These are phyloP conservation scores for Pythium graminicola DNA, from an alignment of 352 stramenopile species.

Conservation along the genomic window DNA sequence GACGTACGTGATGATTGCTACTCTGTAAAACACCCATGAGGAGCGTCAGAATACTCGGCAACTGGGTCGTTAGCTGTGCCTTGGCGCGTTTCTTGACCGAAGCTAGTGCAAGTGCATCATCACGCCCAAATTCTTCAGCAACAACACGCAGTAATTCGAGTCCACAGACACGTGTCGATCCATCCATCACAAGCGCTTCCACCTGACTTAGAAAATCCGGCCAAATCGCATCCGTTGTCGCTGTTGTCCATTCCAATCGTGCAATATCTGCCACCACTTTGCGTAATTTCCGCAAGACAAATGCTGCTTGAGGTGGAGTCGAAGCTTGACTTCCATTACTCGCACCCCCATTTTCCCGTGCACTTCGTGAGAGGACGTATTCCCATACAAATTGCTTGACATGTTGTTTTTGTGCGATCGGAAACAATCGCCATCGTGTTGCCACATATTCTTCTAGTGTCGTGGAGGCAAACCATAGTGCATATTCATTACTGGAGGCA, in stretches of 20 bases:
- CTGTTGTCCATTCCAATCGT: conserved; percentile 38
- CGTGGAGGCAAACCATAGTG: conserved; percentile 69
- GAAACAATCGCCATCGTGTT: conserved; percentile 45
- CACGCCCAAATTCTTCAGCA: conserved; percentile 65
- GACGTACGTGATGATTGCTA: conserved; percentile 40
- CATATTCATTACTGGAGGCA: conserved; percentile 61
- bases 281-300: conserved; percentile 59
- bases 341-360: not conserved
- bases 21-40: conserved; percentile 40
- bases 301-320: conserved; percentile 29
- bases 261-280: conserved; percentile 73
- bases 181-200: conserved; percentile 44
- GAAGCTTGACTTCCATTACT: not conserved
- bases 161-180: conserved; percentile 34
- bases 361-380: conserved; percentile 30
- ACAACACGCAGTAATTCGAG: conserved; percentile 56
- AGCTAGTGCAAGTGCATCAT: conserved; percentile 51
- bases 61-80: conserved; percentile 29
- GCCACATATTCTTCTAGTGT: conserved; percentile 73
- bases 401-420: conserved; percentile 30
- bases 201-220: conserved; percentile 61
- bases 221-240: conserved; percentile 26
- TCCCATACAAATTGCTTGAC: conserved; percentile 68
- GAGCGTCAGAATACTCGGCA: conserved; percentile 44
- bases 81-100: conserved; percentile 41